These are phyloP conservation scores for Botrytis fabae DNA, from an alignment of 2,329 filamentous ascomycete genomes.

Conservation along the genomic window DNA sequence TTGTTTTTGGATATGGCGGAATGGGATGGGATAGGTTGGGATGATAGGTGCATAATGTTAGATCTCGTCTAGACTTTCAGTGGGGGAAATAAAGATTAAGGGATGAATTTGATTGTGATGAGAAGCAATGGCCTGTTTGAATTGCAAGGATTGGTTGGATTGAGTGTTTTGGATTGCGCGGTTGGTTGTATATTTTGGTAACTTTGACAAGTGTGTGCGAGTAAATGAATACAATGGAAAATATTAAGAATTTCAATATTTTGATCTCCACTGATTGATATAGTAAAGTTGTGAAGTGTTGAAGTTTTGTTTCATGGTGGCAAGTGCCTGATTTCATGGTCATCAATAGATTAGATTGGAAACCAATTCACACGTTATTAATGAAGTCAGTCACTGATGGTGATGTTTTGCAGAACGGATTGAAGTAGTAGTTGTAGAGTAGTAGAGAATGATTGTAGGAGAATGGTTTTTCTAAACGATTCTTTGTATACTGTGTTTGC, in stretches of 20 bases:
- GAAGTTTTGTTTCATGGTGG: neutral
- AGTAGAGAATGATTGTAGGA: neutral
- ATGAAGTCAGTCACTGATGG: neutral
- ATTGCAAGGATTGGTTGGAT: slow-evolving; percentile 10
- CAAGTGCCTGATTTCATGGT: neutral
- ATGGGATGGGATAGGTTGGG: neutral
- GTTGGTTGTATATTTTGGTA: slow-evolving; percentile 15
- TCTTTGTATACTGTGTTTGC: neutral
- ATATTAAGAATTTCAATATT: neutral
- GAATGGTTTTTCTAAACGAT: neutral
- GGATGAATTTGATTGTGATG: neutral
- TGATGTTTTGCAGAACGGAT: neutral
- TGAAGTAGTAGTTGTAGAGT: neutral
- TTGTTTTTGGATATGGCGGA: neutral
- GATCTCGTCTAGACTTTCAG: slow-evolving; percentile 8
- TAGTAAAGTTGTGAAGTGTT: neutral
- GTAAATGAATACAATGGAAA: slow-evolving; percentile 4
- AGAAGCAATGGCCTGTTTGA: neutral
- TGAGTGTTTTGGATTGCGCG: slow-evolving; percentile 8
- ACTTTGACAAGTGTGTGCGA: neutral
- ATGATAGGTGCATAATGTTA: slow-evolving; percentile 17
- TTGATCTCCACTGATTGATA: neutral
- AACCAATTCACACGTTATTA: neutral
- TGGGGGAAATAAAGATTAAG: neutral
- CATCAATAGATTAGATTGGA: neutral